phyloP scores from a whole-genome alignment of 2,329 filamentous ascomycete species.

The Fusarium beomiforme region DNA sequence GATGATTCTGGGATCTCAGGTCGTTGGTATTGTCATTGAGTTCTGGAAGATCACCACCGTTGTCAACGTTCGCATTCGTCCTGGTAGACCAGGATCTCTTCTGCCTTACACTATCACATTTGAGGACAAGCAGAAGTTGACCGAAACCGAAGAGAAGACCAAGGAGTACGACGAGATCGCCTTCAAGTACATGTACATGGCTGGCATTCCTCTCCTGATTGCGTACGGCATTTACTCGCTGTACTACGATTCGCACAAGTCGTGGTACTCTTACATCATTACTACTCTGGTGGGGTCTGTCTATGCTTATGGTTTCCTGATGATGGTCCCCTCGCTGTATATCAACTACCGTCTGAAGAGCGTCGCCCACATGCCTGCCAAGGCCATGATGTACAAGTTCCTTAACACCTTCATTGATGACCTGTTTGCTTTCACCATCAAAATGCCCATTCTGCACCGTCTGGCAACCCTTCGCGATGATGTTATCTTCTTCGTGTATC shows the following conservation, averaged over 20 bases:
- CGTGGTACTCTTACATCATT: slow-evolving; percentile 97
- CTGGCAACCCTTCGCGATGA: slow-evolving; percentile 94
- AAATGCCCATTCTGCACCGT: slow-evolving; percentile 95
- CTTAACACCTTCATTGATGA: slow-evolving; percentile 99
- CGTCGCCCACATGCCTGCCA: slow-evolving; percentile 95
- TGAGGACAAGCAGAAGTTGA: slow-evolving; percentile 96
- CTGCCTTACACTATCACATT: slow-evolving; percentile 85
- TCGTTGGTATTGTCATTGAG: slow-evolving; percentile 76
- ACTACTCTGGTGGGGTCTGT: slow-evolving; percentile 94
- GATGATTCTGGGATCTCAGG: slow-evolving; percentile 98
- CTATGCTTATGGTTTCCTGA: slow-evolving; percentile 97
- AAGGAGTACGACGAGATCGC: slow-evolving; percentile 98
- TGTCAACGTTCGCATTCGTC: slow-evolving; percentile 85
- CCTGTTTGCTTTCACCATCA: slow-evolving; percentile 98
- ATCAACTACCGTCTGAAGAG: slow-evolving; percentile 99
- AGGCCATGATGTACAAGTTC: slow-evolving; percentile 98
- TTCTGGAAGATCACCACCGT: slow-evolving; percentile 97
- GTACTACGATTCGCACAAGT: slow-evolving; percentile 94
- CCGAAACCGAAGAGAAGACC: slow-evolving; percentile 95
- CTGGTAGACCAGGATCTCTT: slow-evolving; percentile 71
- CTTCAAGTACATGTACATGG: slow-evolving; percentile 95
- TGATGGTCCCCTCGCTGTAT: slow-evolving; percentile 98
- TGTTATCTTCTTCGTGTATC: slow-evolving; percentile 96
- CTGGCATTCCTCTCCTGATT: slow-evolving; percentile 86
- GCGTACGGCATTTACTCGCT: slow-evolving; percentile 94